Evolutionary conservation across 495 filamentous ascomycete species (phyloP).

Genomic region (Aspergillus panamensis): DNA sequence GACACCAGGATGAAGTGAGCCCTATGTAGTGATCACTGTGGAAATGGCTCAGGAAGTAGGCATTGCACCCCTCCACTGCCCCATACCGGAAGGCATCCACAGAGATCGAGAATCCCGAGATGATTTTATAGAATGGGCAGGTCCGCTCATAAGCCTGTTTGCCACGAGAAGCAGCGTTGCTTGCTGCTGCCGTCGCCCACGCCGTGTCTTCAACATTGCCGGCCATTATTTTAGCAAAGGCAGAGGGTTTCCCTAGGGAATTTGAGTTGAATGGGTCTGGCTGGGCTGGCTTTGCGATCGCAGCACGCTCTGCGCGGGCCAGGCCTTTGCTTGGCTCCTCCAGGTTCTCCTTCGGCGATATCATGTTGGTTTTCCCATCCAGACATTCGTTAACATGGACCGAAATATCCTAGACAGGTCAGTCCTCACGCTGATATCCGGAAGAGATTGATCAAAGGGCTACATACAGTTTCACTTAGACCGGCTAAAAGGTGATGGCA

Average conservation of each 20-base stretch:
- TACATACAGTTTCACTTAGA: conserved; percentile 52
- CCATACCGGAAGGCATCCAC: conserved; percentile 98
- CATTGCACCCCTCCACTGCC: conserved; percentile 83
- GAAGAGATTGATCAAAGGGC: not conserved
- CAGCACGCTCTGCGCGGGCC: conserved; percentile 60
- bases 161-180: conserved; percentile 73
- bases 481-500: conserved; percentile 62
- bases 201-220: conserved; percentile 84
- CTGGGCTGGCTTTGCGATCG: conserved; percentile 72
- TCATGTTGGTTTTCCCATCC: conserved; percentile 66
- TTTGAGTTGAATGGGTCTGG: conserved; percentile 64
- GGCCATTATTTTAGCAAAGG: conserved; percentile 90
- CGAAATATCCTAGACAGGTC: conserved; percentile 43
- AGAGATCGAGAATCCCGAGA: conserved; percentile 85
- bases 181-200: conserved; percentile 81
- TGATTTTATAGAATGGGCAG: conserved; percentile 97
- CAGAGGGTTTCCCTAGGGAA: conserved; percentile 48
- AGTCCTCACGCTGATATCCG: not conserved
- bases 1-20: conserved; percentile 79
- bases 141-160: conserved; percentile 85
- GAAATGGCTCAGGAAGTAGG: conserved; percentile 97
- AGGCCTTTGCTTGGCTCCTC: conserved; percentile 24
- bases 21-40: conserved; percentile 98
- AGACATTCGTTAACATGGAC: conserved; percentile 90
- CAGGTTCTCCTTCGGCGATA: conserved; percentile 32